Evolutionary conservation across 305 asterid species (phyloP).

Genomic region (Fraxinus dipetala): DNA sequence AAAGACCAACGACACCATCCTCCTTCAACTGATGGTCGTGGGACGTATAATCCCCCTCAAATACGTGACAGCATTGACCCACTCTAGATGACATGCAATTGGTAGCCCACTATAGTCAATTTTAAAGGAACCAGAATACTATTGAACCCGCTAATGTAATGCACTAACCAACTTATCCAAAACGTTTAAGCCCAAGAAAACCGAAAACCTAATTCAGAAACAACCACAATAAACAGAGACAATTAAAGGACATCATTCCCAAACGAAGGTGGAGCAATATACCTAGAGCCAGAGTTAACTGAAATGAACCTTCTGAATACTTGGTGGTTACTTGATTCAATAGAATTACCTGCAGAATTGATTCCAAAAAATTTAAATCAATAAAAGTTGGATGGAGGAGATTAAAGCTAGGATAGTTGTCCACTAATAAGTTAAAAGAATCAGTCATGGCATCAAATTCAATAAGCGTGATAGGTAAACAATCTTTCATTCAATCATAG

Average conservation of each 20-base stretch:
- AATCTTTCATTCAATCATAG: constrained; percentile 4
- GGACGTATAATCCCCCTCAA: background rate
- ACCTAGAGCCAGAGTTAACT: constrained; percentile 91
- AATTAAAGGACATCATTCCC: background rate
- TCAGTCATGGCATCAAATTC: background rate
- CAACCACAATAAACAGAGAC: background rate
- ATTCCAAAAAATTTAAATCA: constrained; percentile 3
- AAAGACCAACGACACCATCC: background rate
- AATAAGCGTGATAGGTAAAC: background rate
- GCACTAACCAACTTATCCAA: background rate
- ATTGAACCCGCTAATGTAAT: background rate
- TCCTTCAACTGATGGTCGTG: background rate
- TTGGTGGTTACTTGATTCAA: constrained; percentile 92
- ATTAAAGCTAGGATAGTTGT: background rate
- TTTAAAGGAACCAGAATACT: background rate
- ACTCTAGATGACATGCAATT: background rate
- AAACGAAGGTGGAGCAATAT: constrained; percentile 18
- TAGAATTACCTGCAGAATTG: constrained; percentile 61
- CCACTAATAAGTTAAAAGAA: background rate
- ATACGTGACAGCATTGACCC: background rate
- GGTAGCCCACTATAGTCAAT: background rate
- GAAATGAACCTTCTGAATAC: constrained; percentile 76
- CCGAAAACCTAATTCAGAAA: background rate
- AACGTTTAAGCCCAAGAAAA: background rate
- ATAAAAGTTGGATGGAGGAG: background rate